Percentiles rank a stretch among this genome's conserved stretches.
Evolutionary conservation across 805 yeast genomes (phyloP).

Genomic region (Wickerhamiella galacta): DNA sequence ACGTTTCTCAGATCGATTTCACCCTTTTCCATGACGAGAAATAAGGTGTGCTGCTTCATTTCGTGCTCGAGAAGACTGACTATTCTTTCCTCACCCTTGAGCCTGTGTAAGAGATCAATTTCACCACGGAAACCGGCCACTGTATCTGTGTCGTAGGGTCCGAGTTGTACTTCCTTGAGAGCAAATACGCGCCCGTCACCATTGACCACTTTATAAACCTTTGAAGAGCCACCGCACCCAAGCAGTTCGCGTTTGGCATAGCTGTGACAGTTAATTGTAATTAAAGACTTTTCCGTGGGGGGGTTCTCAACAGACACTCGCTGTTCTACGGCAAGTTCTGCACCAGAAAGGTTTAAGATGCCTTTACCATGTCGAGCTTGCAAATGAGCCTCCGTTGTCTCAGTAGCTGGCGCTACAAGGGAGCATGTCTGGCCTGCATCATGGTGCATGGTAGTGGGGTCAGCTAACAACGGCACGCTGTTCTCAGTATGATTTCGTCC

Average conservation of each 20-base stretch:
- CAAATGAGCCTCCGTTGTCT: no score
- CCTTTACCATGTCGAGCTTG: no score
- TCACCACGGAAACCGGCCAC: constrained; percentile 77
- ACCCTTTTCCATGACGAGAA: constrained; percentile 85
- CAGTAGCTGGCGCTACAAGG: no score
- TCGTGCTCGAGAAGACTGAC: background rate
- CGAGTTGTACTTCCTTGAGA: constrained; percentile 63
- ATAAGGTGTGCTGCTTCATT: constrained; percentile 20
- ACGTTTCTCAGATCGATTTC: constrained; percentile 79
- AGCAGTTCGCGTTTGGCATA: constrained; percentile 63
- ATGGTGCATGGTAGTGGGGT: no score
- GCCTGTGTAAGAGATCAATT: constrained; percentile 49
- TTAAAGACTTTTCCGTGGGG: no score
- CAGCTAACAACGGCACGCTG: no score
- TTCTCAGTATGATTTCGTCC: no score
- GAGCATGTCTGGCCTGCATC: no score
- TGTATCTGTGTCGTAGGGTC: constrained; percentile 56
- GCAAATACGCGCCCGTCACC: constrained; percentile 48
- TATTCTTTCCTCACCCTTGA: constrained; percentile 22
- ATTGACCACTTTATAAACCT: constrained; percentile 64
- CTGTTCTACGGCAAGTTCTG: no score
- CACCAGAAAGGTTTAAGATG: no score
- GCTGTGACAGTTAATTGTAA: constrained; percentile 36
- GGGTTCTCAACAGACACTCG: no score
- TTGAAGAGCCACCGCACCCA: constrained; percentile 87